These are phyloP conservation scores for Metschnikowia kofuensis DNA, from an alignment of 805 yeast species.

Conservation along the genomic window DNA sequence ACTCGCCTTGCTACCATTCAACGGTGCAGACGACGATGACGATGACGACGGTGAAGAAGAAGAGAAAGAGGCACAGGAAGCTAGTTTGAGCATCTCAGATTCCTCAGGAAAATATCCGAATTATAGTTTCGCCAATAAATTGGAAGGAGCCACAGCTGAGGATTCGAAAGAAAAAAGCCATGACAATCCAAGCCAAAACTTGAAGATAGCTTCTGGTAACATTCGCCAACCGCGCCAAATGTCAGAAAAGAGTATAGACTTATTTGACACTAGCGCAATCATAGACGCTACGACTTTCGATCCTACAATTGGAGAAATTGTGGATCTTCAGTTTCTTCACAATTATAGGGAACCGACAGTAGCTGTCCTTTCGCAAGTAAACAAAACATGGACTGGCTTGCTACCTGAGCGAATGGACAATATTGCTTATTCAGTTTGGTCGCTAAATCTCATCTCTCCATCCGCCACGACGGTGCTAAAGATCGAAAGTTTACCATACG, in stretches of 20 bases:
- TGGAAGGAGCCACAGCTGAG: neutral
- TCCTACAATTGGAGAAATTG: slow-evolving; percentile 55
- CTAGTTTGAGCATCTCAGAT: neutral
- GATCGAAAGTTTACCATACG: slow-evolving; percentile 69
- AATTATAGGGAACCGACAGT: slow-evolving; percentile 82
- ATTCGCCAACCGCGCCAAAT: neutral
- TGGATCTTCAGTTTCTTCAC: slow-evolving; percentile 68
- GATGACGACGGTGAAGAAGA: neutral
- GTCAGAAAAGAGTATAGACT: neutral
- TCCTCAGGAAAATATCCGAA: neutral
- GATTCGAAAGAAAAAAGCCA: neutral
- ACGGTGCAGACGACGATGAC: slow-evolving; percentile 25
- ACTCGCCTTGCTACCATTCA: slow-evolving; percentile 70
- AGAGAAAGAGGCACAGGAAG: neutral
- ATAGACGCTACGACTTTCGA: slow-evolving; percentile 57
- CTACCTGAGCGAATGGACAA: slow-evolving; percentile 61
- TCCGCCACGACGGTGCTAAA: slow-evolving; percentile 67
- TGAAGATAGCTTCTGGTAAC: neutral
- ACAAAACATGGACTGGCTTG: slow-evolving; percentile 77
- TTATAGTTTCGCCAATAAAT: neutral
- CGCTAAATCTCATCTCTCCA: slow-evolving; percentile 59
- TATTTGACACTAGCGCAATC: slow-evolving; percentile 56
- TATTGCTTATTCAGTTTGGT: slow-evolving; percentile 56
- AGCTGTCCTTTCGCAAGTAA: slow-evolving; percentile 56
- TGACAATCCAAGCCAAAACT: neutral